Evolutionary conservation across 2,329 filamentous ascomycete species (phyloP), one percentile per base, ranked within the genome.

Genomic region (Paecilomyces niveus): DNA sequence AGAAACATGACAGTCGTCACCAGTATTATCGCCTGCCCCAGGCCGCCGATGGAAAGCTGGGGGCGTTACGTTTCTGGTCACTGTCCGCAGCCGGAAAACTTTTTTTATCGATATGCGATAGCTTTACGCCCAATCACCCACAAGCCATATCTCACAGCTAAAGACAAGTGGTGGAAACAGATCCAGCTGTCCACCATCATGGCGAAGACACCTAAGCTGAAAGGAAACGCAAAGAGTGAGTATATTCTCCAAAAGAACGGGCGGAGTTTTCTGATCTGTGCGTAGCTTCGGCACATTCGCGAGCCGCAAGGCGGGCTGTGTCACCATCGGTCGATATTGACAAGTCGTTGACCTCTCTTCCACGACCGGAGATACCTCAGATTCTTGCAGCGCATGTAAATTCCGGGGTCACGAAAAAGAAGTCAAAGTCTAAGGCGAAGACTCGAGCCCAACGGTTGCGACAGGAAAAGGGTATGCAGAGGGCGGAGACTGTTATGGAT

Each of bases 261-360:
- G 18, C 9, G 24, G 15, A n/a, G 33, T 26, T 45, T 49, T 55
- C 63, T 62, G 60, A 64, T 54, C 50, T 53, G 50, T n/a, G 26
- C 39, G 22, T 61, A 85, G 82, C 77, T 54, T 81, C 82, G 1
- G 63, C 78, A 15, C 82, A 82, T 67, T 85, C 84, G 54, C 83
- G 84, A 58, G 83, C 84, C 57, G 82, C 83, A 39, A 80, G 83
- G 62, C 79, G 84, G 64, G 83, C 78, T 61, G 77, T 74, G 56
- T 83, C 82, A 5, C 84, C 83, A 21, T 80, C 80, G 56, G 71
- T 82, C 62, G 70, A 82, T 61, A 67, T 80, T 54, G 79, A 83
- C 69, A 81, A 81, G 66, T 80, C 79, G 51, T 66, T 82, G 55
- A 76, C 68, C 58, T 68, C 74, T 51, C 66, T 71, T 64, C 76